Percentiles rank a stretch among this genome's conserved stretches.
phyloP scores from a whole-genome alignment of 768 basidiomycete genomes.

The Thelephora ganbajun region DNA sequence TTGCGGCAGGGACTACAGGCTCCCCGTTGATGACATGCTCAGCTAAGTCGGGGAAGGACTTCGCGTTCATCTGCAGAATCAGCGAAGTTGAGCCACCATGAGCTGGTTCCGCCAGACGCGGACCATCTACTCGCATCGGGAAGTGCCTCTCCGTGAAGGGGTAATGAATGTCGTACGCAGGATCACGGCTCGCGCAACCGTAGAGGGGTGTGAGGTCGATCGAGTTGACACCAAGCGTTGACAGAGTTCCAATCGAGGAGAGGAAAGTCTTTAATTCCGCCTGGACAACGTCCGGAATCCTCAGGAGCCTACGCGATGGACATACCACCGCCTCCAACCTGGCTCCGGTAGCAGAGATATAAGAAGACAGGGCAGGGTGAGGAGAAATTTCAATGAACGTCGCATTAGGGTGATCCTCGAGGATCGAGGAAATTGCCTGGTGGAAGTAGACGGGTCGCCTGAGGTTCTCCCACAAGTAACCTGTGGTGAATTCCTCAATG shows the following conservation, averaged over 20 bases:
- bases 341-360: conserved; percentile 14
- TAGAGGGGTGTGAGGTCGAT: conserved; percentile 22
- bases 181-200: conserved; percentile 1
- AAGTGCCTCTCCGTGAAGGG: conserved; percentile 18
- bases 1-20: conserved; percentile 32
- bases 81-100: conserved; percentile 3
- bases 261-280: conserved; percentile 16
- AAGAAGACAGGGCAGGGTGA: conserved; percentile 25
- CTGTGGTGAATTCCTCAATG: conserved; percentile 15
- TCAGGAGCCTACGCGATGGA: conserved; percentile 16
- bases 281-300: conserved; percentile 1
- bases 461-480: conserved; percentile 29
- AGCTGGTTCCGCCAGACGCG: background rate
- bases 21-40: conserved; percentile 31
- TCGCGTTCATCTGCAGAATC: conserved; percentile 21
- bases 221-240: conserved; percentile 15
- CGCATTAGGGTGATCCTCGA: conserved; percentile 9
- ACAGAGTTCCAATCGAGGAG: conserved; percentile 16
- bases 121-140: conserved; percentile 3
- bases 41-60: conserved; percentile 25
- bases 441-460: conserved; percentile 25
- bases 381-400: conserved; percentile 25
- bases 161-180: conserved; percentile 9
- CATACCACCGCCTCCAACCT: conserved; percentile 11
- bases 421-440: conserved; percentile 16